Conservation (phyloP, 106 monocot genomes). For the Chionographis japonica region DNA sequence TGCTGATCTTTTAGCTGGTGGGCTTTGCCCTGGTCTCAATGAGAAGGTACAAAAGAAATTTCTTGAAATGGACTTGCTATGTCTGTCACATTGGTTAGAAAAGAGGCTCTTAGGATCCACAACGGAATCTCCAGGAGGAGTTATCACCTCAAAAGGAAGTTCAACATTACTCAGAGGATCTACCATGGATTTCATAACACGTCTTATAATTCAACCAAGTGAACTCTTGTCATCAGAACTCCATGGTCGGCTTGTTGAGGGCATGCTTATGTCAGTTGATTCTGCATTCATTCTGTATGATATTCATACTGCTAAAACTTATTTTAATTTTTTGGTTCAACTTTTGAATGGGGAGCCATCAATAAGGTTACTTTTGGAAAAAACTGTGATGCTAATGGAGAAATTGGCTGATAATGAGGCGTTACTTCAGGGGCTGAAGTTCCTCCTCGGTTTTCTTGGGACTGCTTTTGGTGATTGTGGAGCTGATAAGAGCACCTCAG, state of each 20-base stretch:
- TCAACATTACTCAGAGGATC: constrained; percentile 56
- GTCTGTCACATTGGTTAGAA: constrained; percentile 78
- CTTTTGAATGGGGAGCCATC: constrained; percentile 55
- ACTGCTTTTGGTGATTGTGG: constrained; percentile 58
- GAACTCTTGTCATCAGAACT: constrained; percentile 44
- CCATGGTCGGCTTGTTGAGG: constrained; percentile 50
- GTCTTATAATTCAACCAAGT: constrained; percentile 34
- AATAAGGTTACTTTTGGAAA: constrained; percentile 66
- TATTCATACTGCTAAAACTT: constrained; percentile 63
- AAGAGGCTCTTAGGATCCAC: constrained; percentile 53
- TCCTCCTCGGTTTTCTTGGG: constrained; percentile 70
- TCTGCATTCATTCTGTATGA: constrained; percentile 67
- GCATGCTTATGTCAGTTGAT: constrained; percentile 79
- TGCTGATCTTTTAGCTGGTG: constrained; percentile 50
- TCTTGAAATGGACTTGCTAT: constrained; percentile 62
- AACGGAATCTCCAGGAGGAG: constrained; percentile 26
- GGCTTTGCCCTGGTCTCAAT: constrained; percentile 42
- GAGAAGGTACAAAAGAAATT: constrained; percentile 61
- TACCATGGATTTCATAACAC: constrained; percentile 59
- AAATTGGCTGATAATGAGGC: constrained; percentile 59
- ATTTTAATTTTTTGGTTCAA: constrained; percentile 75
- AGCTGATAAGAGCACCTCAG: constrained; percentile 25
- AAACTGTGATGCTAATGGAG: constrained; percentile 49
- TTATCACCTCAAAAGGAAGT: constrained; percentile 31
- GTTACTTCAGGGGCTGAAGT: constrained; percentile 62